Conservation (phyloP, 2,329 filamentous ascomycete species). For the Colletotrichum sp. region DNA sequence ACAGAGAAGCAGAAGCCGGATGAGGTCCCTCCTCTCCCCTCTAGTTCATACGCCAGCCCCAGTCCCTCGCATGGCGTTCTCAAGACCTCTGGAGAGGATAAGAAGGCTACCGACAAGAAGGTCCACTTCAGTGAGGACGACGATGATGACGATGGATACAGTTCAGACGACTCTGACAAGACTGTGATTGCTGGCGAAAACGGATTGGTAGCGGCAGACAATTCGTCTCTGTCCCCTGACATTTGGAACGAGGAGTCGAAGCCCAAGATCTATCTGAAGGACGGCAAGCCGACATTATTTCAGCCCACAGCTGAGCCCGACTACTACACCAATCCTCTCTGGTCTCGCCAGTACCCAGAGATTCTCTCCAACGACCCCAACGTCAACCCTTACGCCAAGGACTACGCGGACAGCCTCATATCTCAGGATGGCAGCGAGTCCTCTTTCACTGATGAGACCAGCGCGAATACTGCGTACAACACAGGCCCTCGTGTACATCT, state of each 20-base stretch:
- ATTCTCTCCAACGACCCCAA: constrained; percentile 1
- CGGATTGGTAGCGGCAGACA: not conserved
- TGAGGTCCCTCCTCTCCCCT: not conserved
- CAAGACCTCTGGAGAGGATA: not conserved
- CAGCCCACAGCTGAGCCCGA: not conserved
- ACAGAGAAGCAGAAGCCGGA: not conserved
- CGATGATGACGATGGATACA: not conserved
- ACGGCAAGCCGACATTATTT: constrained; percentile 15
- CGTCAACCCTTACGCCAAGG: not conserved
- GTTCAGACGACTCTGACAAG: constrained; percentile 1
- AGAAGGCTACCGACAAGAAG: constrained; percentile 7
- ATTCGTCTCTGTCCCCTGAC: not conserved
- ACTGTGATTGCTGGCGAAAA: not conserved
- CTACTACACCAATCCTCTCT: constrained; percentile 13
- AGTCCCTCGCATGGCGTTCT: not conserved
- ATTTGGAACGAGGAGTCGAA: constrained; percentile 10
- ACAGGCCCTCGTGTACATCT: not conserved
- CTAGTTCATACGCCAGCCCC: not conserved
- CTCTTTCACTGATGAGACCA: not conserved
- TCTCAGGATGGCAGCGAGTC: not conserved
- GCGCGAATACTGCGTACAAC: not conserved
- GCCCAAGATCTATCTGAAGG: constrained; percentile 14
- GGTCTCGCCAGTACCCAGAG: constrained; percentile 18
- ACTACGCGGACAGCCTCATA: not conserved
- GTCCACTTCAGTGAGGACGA: not conserved